Evolutionary conservation across 768 basidiomycete species (phyloP).

Genomic region (Podaxis sp.): DNA sequence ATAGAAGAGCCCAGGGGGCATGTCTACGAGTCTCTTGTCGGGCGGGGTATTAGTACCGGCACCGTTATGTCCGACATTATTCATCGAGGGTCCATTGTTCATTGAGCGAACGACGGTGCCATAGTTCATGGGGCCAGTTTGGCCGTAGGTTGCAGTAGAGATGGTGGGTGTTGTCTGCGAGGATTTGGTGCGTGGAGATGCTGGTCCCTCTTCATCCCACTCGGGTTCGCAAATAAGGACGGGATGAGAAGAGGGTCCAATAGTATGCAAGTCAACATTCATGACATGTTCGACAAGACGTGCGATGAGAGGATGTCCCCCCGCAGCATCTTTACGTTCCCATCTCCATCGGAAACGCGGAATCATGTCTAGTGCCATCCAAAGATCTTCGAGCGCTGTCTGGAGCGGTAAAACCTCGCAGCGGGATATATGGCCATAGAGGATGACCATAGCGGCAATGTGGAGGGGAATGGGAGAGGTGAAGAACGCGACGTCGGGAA

Average conservation of each 20-base stretch:
- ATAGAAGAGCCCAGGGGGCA: slow-evolving; percentile 72
- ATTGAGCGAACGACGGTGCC: slow-evolving; percentile 35
- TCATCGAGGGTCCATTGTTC: slow-evolving; percentile 28
- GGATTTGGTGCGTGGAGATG: slow-evolving; percentile 36
- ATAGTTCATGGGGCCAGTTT: slow-evolving; percentile 23
- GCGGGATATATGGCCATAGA: slow-evolving; percentile 83
- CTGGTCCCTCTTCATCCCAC: slow-evolving; percentile 48
- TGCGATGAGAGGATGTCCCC: slow-evolving; percentile 81
- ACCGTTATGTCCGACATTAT: slow-evolving; percentile 27
- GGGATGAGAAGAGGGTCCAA: slow-evolving; percentile 45
- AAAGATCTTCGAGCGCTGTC: slow-evolving; percentile 77
- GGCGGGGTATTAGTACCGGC: slow-evolving; percentile 36
- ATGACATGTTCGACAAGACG: slow-evolving; percentile 82
- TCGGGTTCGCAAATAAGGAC: slow-evolving; percentile 51
- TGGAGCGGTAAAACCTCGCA: slow-evolving; percentile 65
- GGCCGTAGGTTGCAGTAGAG: slow-evolving; percentile 26
- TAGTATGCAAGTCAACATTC: slow-evolving; percentile 65
- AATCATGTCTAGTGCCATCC: slow-evolving; percentile 86
- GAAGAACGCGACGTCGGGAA: slow-evolving; percentile 86
- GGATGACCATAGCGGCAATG: slow-evolving; percentile 89
- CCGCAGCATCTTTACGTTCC: slow-evolving; percentile 81
- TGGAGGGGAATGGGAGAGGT: slow-evolving; percentile 87
- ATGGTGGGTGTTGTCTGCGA: slow-evolving; percentile 46
- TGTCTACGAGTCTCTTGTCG: slow-evolving; percentile 55
- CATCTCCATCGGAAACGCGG: slow-evolving; percentile 91